Conservation (phyloP, 306 rosid genomes). For the Acacia crassicarpa region DNA sequence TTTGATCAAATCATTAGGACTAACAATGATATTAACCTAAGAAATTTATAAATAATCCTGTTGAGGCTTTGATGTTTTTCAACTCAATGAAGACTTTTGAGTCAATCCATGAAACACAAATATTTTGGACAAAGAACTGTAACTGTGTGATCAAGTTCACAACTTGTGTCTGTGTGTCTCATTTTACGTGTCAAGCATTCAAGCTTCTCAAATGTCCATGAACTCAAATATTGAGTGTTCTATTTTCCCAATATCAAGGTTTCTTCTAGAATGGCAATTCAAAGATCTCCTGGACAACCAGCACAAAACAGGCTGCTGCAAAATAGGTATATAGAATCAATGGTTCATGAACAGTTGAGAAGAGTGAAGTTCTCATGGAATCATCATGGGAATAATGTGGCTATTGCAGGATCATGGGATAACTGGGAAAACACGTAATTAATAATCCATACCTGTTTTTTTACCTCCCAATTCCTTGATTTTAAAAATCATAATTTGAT, state of each 20-base stretch:
- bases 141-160: background rate
- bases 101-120: slow-evolving; percentile 2
- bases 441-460: background rate
- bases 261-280: slow-evolving; percentile 27
- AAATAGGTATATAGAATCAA: slow-evolving; percentile 37
- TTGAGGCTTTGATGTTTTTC: background rate
- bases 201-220: background rate
- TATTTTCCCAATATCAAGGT: slow-evolving; percentile 44
- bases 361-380: slow-evolving; percentile 68
- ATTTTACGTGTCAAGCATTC: background rate
- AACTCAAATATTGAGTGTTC: background rate
- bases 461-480: background rate
- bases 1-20: no score
- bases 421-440: slow-evolving; percentile 72
- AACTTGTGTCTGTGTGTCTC: background rate
- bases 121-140: background rate
- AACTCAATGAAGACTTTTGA: slow-evolving; percentile 1
- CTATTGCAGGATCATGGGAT: slow-evolving; percentile 87
- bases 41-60: background rate
- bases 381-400: slow-evolving; percentile 60
- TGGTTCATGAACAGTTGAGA: slow-evolving; percentile 40
- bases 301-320: background rate
- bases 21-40: no score
- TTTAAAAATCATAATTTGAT: slow-evolving; percentile 16
- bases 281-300: background rate